These are phyloP conservation scores for Kodamaea jinghongensis DNA, from an alignment of 805 yeast species.

Conservation along the genomic window DNA sequence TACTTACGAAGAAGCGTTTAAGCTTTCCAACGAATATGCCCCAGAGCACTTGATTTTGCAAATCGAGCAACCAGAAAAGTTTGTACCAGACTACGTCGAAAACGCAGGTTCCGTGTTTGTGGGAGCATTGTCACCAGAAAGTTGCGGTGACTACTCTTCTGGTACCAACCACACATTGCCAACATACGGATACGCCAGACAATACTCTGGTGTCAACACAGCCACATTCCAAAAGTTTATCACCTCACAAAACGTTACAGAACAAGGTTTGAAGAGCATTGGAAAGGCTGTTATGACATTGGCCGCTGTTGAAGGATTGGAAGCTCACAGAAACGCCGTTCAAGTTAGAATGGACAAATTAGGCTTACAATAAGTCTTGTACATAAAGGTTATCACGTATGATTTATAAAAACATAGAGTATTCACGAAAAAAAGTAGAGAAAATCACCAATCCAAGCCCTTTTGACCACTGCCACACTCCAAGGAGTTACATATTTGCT, in stretches of 20 bases:
- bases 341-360: constrained; percentile 87
- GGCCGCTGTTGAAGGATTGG: constrained; percentile 95
- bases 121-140: constrained; percentile 94
- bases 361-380: constrained; percentile 46
- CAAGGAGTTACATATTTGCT: constrained; percentile 46
- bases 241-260: constrained; percentile 87
- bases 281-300: constrained; percentile 96
- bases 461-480: constrained; percentile 38
- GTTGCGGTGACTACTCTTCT: constrained; percentile 96
- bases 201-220: constrained; percentile 96
- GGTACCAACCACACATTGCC: constrained; percentile 99
- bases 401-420: background rate
- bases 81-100: constrained; percentile 67
- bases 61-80: constrained; percentile 70
- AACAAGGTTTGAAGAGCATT: constrained; percentile 79
- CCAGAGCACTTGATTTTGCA: constrained; percentile 98
- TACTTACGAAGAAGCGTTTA: constrained; percentile 74
- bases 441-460: constrained; percentile 12
- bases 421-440: background rate
- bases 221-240: constrained; percentile 93
- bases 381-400: background rate
- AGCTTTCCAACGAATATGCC: constrained; percentile 87
- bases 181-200: constrained; percentile 96
- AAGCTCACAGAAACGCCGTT: constrained; percentile 96
- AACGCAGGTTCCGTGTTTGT: constrained; percentile 97